A percentile compares a stretch with the other conserved stretches of the same genome.
Conservation (phyloP, 257 asterid species). For the Jaltomata sinuosa region DNA sequence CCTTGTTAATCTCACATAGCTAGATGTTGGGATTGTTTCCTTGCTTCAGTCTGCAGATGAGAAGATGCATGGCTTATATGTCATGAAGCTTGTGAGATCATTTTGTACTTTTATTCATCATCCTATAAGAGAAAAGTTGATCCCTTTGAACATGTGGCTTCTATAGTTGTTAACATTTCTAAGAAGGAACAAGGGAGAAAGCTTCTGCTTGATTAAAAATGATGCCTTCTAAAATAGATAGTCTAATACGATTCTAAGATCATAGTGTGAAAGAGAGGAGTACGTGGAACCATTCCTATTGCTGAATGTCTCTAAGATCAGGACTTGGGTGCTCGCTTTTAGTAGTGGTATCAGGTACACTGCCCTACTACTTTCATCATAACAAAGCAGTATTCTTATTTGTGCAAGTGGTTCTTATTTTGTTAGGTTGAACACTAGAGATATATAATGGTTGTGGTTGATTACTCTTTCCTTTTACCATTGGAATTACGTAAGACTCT, state of each 20-base stretch:
- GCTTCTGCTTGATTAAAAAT: constrained; percentile 74
- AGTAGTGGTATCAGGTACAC: no score
- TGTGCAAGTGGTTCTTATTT: no score
- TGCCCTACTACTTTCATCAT: no score
- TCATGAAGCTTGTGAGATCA: constrained; percentile 88
- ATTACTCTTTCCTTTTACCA: no score
- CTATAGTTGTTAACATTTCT: constrained; percentile 78
- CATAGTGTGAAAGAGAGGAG: constrained; percentile 83
- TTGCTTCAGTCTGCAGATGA: constrained; percentile 82
- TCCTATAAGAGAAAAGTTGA: constrained; percentile 57
- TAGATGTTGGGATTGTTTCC: constrained; percentile 70
- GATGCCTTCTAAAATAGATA: constrained; percentile 81
- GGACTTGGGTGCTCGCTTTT: no score
- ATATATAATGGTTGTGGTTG: no score
- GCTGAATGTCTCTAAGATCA: no score
- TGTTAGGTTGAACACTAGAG: no score
- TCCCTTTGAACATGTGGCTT: constrained; percentile 84
- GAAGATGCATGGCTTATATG: constrained; percentile 67
- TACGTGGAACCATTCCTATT: no score
- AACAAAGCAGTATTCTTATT: no score
- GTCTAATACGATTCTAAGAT: constrained; percentile 70
- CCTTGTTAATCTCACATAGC: constrained; percentile 80
- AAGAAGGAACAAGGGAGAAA: constrained; percentile 78
- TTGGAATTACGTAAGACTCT: no score
- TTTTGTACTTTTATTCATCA: constrained; percentile 78